Evolutionary conservation across 2,329 filamentous ascomycete species (phyloP).

Genomic region (Diaporthe aspalathi): DNA sequence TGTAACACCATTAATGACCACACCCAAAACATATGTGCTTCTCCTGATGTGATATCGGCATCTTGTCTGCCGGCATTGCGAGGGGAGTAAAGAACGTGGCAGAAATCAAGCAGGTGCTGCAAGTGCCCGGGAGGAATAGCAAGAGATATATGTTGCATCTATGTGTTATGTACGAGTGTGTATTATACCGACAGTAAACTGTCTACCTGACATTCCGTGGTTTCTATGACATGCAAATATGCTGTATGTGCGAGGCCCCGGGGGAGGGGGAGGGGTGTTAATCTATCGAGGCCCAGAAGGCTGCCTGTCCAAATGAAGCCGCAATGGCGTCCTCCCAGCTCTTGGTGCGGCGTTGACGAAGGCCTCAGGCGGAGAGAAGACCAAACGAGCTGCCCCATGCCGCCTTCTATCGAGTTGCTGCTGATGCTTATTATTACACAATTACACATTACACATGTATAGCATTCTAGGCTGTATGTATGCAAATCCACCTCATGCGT

Average conservation of each 20-base stretch:
- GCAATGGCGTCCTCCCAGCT: constrained; percentile 17
- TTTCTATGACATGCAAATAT: background rate
- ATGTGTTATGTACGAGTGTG: background rate
- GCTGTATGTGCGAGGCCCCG: background rate
- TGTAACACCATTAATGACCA: constrained; percentile 10
- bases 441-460: constrained; percentile 33
- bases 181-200: background rate
- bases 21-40: background rate
- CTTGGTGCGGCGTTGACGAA: constrained; percentile 22
- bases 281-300: background rate
- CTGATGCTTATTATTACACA: constrained; percentile 15
- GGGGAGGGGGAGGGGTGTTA: too few species aligned
- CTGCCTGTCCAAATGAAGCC: background rate
- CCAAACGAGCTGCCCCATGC: background rate
- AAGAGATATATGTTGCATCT: background rate
- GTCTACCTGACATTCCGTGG: background rate
- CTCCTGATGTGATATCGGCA: background rate
- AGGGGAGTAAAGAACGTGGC: background rate
- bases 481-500: constrained; percentile 8
- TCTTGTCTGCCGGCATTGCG: background rate
- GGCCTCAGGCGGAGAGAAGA: too few species aligned
- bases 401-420: background rate
- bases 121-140: background rate
- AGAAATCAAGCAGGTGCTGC: too few species aligned
- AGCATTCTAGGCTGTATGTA: background rate